phyloP scores from a whole-genome alignment of 2,329 filamentous ascomycete genomes.

The Fusarium brevicatenulatum region DNA sequence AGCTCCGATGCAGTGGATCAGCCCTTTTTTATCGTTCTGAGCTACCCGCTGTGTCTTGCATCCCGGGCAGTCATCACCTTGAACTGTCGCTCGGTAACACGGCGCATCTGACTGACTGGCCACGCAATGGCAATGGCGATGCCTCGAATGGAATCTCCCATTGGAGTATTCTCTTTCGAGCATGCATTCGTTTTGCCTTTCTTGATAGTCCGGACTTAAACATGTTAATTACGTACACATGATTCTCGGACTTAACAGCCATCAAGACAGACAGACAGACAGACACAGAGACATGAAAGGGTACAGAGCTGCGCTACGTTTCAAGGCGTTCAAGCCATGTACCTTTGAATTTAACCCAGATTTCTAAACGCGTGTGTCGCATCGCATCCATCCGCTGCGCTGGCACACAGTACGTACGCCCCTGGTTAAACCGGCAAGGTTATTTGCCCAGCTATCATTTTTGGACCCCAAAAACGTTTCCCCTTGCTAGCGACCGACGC shows the following conservation, averaged over 20 bases:
- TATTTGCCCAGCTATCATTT: slow-evolving; percentile 10
- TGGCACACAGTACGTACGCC: not conserved
- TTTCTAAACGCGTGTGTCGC: not conserved
- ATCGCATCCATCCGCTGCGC: not conserved
- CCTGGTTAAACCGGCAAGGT: not conserved
- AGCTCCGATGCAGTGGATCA: slow-evolving; percentile 34
- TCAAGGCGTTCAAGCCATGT: slow-evolving; percentile 8
- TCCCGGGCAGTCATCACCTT: slow-evolving; percentile 25
- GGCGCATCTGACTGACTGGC: not conserved
- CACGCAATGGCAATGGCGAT: not conserved
- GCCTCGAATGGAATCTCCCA: slow-evolving; percentile 3
- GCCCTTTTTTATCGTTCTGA: slow-evolving; percentile 12
- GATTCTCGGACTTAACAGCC: slow-evolving; percentile 21
- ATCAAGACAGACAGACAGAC: not conserved
- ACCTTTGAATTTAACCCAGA: slow-evolving; percentile 21
- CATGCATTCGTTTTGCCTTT: not conserved
- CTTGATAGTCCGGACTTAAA: slow-evolving; percentile 7
- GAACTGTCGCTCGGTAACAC: slow-evolving; percentile 16
- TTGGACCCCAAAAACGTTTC: slow-evolving; percentile 15
- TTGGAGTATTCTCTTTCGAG: not conserved
- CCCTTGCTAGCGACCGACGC: not conserved
- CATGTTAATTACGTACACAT: not conserved
- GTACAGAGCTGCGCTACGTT: slow-evolving; percentile 2
- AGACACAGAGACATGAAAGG: not conserved
- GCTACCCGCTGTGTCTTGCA: slow-evolving; percentile 28